Evolutionary conservation across 495 filamentous ascomycete species (phyloP), one percentile per base, ranked within the genome.

Genomic region (Cercophora newfieldiana): DNA sequence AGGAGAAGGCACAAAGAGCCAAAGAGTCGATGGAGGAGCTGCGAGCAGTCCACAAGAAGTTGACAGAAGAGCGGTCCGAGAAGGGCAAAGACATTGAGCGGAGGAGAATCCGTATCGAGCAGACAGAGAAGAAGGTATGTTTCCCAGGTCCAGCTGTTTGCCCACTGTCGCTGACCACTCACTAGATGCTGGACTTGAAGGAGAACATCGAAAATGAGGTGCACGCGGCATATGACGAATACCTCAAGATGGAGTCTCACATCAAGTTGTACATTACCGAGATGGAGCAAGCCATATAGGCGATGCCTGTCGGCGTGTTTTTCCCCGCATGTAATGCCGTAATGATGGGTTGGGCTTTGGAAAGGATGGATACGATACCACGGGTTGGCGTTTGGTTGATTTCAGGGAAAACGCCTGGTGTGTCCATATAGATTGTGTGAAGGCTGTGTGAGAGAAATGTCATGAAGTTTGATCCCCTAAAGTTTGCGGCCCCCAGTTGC

Each of bases 181-280:
- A 28, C 59, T 19, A 98, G 93, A 99, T 98, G 95, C 88, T 88
- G 30, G 95, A 98, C 76, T 83, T 98, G 51, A 97, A 95, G 70
- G 95, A 97, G 75, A 97, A 94, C 67, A 95, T 98, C 63, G 96
- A 98, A 73, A 91, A 87, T 64, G 95, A 99, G 79, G 89, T 97
- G 12, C 90, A 91, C 66, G 83, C 82, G 19, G 91, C 95, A 1
- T 88, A 96, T 63, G 92, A 94, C 59, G 92, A 98, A 82, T 98
- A 95, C 77, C 81, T 96, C 71, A 97, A 96, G 85, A 87, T 98
- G 85, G 94, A 97, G 78, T 89, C 92, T 26, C 95, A 99, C 78
- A 96, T 99, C 74, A 94, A 92, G 77, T 83, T 97, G 65, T 99
- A 99, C 81, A 95, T 98, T 75, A 96, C 90, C 26, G 94, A 98